A percentile compares a stretch with the other conserved stretches of the same genome.
These are phyloP conservation scores for Nyssa sinensis DNA, from an alignment of 148 eudicot genomes.

Conservation along the genomic window DNA sequence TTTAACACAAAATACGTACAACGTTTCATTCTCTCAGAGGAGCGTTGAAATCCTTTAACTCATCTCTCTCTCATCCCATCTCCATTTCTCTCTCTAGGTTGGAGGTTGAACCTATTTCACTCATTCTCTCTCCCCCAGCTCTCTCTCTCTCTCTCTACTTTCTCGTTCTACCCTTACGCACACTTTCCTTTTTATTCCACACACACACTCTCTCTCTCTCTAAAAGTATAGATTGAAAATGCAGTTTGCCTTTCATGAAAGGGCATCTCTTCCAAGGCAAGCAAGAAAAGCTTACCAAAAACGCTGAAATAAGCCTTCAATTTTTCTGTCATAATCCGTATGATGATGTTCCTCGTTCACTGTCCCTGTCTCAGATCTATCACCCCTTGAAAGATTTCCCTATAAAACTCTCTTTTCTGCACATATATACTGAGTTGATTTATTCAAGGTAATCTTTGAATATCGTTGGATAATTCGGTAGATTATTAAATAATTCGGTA, in stretches of 20 bases:
- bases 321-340: conserved; percentile 13
- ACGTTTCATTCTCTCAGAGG: neutral
- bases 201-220: conserved; percentile 9
- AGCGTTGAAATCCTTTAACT: neutral
- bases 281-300: conserved; percentile 29
- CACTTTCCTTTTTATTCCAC: too few relatives aligned
- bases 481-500: neutral
- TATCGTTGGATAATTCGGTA: conserved; percentile 13
- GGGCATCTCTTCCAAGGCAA: conserved; percentile 65
- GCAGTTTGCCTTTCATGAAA: conserved; percentile 18
- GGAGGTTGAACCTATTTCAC: neutral
- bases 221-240: conserved; percentile 6
- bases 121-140: neutral
- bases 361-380: conserved; percentile 11
- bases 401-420: neutral
- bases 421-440: neutral
- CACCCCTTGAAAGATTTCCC: conserved; percentile 15
- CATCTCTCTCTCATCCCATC: neutral
- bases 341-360: conserved; percentile 23
- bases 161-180: neutral
- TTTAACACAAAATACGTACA: neutral
- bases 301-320: conserved; percentile 15
- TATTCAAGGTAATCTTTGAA: too few relatives aligned
- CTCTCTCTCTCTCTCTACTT: conserved; percentile 9
- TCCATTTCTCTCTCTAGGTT: neutral